Conservation (phyloP, 768 basidiomycete species). For the Daedaleopsis nitida region DNA sequence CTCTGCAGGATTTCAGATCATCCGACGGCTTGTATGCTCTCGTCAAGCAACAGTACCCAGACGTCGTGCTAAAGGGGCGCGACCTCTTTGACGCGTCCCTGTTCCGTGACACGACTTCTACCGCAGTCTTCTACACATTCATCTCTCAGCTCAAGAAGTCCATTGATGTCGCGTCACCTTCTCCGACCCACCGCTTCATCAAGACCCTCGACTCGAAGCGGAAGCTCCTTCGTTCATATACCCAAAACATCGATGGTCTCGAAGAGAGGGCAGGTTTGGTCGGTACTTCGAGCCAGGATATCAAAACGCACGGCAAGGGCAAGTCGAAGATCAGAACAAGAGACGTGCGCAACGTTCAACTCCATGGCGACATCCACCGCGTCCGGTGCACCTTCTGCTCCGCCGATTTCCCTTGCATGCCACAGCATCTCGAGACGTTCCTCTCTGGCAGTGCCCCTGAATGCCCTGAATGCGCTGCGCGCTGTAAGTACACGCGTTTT, state of each 20-base stretch:
- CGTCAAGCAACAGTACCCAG: constrained; percentile 83
- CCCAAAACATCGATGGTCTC: constrained; percentile 97
- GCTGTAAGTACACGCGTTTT: constrained; percentile 59
- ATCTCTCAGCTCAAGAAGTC: constrained; percentile 88
- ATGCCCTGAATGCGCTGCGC: constrained; percentile 81
- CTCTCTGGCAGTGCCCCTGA: constrained; percentile 71
- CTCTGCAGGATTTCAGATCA: constrained; percentile 88
- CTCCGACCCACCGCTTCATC: constrained; percentile 88
- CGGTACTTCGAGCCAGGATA: constrained; percentile 60
- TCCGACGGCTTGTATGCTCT: constrained; percentile 90
- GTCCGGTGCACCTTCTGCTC: constrained; percentile 89
- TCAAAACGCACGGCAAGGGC: constrained; percentile 55
- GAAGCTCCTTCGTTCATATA: constrained; percentile 88
- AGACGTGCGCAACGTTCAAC: constrained; percentile 85
- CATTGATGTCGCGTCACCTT: constrained; percentile 77
- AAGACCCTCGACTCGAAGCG: constrained; percentile 80
- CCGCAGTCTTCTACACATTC: constrained; percentile 92
- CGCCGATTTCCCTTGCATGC: constrained; percentile 69
- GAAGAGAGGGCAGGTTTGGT: constrained; percentile 81
- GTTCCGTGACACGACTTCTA: constrained; percentile 84
- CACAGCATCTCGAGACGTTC: constrained; percentile 66
- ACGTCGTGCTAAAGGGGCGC: constrained; percentile 84
- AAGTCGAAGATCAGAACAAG: constrained; percentile 68
- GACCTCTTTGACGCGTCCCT: constrained; percentile 94
- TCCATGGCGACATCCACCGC: constrained; percentile 92